Percentiles rank a stretch among this genome's conserved stretches.
Conservation (phyloP, 2,329 filamentous ascomycete genomes). For the Aspergillus vadensis region DNA sequence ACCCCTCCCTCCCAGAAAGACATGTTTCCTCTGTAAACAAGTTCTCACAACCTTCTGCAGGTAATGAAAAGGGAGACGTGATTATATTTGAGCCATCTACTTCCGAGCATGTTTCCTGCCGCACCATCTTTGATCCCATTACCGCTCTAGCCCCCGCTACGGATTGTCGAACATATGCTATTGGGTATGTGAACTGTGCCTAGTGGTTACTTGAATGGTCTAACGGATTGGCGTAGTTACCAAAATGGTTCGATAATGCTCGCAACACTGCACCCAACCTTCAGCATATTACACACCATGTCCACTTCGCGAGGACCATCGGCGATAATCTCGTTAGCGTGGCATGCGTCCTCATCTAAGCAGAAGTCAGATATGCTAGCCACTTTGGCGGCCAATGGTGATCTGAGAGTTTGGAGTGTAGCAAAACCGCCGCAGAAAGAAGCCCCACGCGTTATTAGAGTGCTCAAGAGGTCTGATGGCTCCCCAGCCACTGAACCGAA, state of each 20-base stretch:
- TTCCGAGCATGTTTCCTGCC: slow-evolving; percentile 85
- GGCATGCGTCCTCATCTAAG: slow-evolving; percentile 94
- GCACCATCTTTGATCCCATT: slow-evolving; percentile 92
- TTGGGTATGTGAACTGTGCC: slow-evolving; percentile 67
- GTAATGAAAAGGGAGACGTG: slow-evolving; percentile 88
- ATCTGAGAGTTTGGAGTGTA: slow-evolving; percentile 94
- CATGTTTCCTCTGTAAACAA: no score
- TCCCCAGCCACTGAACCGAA: slow-evolving; percentile 74
- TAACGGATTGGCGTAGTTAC: slow-evolving; percentile 61
- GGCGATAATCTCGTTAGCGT: slow-evolving; percentile 81
- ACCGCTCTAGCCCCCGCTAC: slow-evolving; percentile 87
- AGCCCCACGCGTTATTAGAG: slow-evolving; percentile 82
- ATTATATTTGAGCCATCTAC: slow-evolving; percentile 93
- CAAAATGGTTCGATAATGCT: slow-evolving; percentile 93
- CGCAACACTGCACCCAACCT: slow-evolving; percentile 83
- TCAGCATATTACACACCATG: slow-evolving; percentile 91
- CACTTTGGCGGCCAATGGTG: slow-evolving; percentile 86
- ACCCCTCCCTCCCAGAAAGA: slow-evolving; percentile 8
- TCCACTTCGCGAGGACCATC: slow-evolving; percentile 82
- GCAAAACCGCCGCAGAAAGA: slow-evolving; percentile 74
- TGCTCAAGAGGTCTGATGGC: slow-evolving; percentile 74
- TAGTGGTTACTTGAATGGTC: background rate
- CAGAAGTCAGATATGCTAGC: slow-evolving; percentile 98
- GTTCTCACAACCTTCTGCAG: slow-evolving; percentile 48
- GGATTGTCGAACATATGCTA: slow-evolving; percentile 92